phyloP scores from a whole-genome alignment of 2,329 filamentous ascomycete genomes.

The Sarocladium kiliense region DNA sequence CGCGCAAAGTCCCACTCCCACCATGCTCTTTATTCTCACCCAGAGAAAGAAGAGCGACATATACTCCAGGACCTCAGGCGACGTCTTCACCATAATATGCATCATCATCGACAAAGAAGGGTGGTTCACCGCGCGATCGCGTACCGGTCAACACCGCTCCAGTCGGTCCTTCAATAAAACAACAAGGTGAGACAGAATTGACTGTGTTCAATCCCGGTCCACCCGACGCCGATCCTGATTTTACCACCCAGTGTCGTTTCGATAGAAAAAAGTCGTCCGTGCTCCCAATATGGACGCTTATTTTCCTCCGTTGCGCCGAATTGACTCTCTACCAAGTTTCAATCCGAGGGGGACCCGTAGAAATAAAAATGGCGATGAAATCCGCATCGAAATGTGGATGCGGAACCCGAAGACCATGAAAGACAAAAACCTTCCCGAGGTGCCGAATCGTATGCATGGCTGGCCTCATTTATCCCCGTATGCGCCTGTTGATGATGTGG shows the following conservation, averaged over 20 bases:
- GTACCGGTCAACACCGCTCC: neutral
- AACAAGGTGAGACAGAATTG: neutral
- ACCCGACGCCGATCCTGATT: neutral
- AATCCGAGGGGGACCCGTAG: neutral
- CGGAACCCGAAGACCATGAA: neutral
- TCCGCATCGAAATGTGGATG: neutral
- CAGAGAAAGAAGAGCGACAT: neutral
- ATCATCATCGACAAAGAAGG: neutral
- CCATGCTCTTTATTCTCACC: neutral
- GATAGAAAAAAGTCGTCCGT: neutral
- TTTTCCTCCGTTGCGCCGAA: neutral
- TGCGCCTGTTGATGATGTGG: neutral
- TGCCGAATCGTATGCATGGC: constrained; percentile 4
- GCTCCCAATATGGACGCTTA: neutral
- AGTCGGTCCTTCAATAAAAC: neutral
- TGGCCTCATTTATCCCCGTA: neutral
- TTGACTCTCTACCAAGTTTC: neutral
- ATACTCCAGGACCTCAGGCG: neutral
- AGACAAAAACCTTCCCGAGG: neutral
- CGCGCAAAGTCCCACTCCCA: neutral
- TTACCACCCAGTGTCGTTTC: neutral
- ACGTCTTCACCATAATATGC: neutral
- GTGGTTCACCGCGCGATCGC: neutral
- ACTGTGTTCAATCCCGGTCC: neutral
- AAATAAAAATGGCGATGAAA: neutral